Conservation (phyloP, 1,284 basidiomycete genomes). For the Rhodotorula sp. region DNA sequence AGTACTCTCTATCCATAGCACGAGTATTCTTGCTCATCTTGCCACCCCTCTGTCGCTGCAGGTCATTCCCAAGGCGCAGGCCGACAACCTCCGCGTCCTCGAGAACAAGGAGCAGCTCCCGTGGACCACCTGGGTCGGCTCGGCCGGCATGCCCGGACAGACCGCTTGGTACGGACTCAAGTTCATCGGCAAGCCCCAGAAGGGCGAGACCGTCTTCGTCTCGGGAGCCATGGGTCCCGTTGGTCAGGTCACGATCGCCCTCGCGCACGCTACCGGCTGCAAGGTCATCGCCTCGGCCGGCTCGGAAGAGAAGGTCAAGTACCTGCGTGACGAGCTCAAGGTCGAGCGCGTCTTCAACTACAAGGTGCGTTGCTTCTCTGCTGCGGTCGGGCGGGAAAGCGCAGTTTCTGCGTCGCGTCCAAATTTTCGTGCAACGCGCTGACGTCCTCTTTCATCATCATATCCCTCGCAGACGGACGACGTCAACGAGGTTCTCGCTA, state of each 20-base stretch:
- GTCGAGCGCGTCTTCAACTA: conserved; percentile 66
- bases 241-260: conserved; percentile 41
- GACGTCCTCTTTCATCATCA: background rate
- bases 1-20: background rate
- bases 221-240: conserved; percentile 36
- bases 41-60: background rate
- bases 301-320: conserved; percentile 61
- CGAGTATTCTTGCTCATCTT: background rate
- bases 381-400: background rate
- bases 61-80: conserved; percentile 13
- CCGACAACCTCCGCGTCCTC: conserved; percentile 16
- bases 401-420: no score
- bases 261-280: conserved; percentile 45
- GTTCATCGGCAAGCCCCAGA: conserved; percentile 62
- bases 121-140: conserved; percentile 52
- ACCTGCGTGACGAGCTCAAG: conserved; percentile 70
- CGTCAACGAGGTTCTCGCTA: conserved; percentile 14
- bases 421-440: background rate
- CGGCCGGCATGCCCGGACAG: conserved; percentile 34
- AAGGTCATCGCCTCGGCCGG: conserved; percentile 82
- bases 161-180: conserved; percentile 27
- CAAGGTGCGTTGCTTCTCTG: conserved; percentile 52
- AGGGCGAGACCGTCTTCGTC: conserved; percentile 71
- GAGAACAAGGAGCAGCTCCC: conserved; percentile 38
- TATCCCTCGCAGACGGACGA: conserved; percentile 42